phyloP scores from a whole-genome alignment of 352 stramenopile genomes.

The Phytopythium sindhum region DNA sequence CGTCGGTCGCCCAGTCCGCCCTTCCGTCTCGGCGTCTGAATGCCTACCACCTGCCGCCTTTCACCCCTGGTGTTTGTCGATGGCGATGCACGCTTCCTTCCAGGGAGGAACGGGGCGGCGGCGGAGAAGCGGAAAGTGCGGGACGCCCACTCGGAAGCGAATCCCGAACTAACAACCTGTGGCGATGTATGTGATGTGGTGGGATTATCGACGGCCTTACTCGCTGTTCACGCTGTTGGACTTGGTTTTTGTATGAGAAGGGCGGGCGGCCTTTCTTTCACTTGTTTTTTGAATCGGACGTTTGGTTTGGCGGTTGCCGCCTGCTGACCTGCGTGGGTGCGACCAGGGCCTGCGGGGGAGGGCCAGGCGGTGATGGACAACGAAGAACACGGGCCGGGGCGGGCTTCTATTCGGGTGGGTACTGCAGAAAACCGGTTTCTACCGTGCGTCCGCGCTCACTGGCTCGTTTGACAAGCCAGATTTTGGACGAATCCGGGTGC shows the following conservation, averaged over 20 bases:
- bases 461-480: neutral
- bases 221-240: neutral
- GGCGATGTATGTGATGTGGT: slow-evolving; percentile 1
- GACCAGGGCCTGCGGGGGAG: neutral
- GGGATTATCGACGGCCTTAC: neutral
- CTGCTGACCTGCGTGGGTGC: neutral
- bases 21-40: too few species aligned
- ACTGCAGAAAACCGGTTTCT: slow-evolving; percentile 1
- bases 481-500: neutral
- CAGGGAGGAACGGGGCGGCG: neutral
- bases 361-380: slow-evolving; percentile 3
- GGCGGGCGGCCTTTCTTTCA: neutral
- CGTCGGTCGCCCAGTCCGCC: neutral
- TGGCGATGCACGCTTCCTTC: neutral
- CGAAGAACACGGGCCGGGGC: neutral
- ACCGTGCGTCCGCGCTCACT: neutral
- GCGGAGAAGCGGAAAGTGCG: neutral
- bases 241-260: slow-evolving; percentile 6
- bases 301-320: slow-evolving; percentile 1
- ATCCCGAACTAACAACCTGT: neutral
- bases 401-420: slow-evolving; percentile 1
- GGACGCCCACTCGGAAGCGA: neutral
- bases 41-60: neutral
- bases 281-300: slow-evolving; percentile 1
- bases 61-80: neutral